Evolutionary conservation across 257 asterid species (phyloP), one percentile per base, ranked within the genome.

Genomic region (Cinchona pubescens): DNA sequence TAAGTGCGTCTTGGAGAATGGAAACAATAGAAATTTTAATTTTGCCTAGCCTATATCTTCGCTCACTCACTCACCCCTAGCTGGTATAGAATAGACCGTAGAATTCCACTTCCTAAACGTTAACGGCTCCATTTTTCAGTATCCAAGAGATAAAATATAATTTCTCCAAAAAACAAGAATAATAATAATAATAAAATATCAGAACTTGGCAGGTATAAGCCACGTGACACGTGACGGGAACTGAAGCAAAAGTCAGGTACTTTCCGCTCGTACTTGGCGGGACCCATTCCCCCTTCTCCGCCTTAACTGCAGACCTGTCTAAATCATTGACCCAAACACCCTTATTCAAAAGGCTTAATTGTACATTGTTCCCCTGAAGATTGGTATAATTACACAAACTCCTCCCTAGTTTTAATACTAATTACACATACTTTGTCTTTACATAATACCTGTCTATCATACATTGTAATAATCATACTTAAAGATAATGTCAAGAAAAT

Each of bases 111-210:
- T 51, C 79, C 35, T 55, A 34, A 55, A n/a, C 18, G 60, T 76
- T 71, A 85, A 85, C 86, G 80, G 86, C 85, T 78, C 80, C 75
- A 72, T 85, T 85, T 70, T 75, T 46, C 81, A 69, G 80, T 73
- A 25, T 34, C 79, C 79, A 69, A 63, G n/a, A n/a, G n/a, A n/a
- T n/a, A n/a, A n/a, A n/a, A n/a, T n/a, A n/a, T n/a, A n/a, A n/a
- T n/a, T n/a, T n/a, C n/a, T n/a, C n/a, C n/a, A n/a, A n/a, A n/a
- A n/a, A n/a, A n/a, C n/a, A n/a, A n/a, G n/a, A n/a, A n/a, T n/a
- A n/a, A n/a, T n/a, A n/a, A n/a, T n/a, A n/a, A n/a, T n/a, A n/a
- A n/a, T n/a, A n/a, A 79, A 53, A 79, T 25, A 76, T 40, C 61
- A 76, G 72, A 63, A 67, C 46, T 15, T 29, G 29, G 71, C 40